A percentile compares a stretch with the other conserved stretches of the same genome.
Evolutionary conservation across 1,139 yeast species (phyloP).

Genomic region (Kodamaea plutei): DNA sequence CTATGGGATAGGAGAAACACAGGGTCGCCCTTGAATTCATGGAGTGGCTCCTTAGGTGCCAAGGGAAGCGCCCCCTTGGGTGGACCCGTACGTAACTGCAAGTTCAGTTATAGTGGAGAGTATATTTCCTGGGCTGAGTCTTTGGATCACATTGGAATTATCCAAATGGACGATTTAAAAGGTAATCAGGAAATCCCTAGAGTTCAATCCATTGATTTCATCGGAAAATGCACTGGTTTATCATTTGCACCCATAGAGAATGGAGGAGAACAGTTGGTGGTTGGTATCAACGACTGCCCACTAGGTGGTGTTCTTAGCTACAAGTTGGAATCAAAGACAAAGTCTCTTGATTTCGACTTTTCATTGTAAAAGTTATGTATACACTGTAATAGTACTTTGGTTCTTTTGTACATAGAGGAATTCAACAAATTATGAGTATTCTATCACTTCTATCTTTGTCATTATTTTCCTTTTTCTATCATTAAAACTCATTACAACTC

Average conservation of each 20-base stretch:
- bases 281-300: conserved; percentile 55
- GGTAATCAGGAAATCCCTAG: conserved; percentile 18
- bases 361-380: conserved; percentile 20
- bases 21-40: conserved; percentile 23
- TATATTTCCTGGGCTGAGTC: conserved; percentile 57
- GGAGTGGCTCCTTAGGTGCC: conserved; percentile 38
- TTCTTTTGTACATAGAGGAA: too few relatives aligned
- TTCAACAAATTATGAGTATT: too few relatives aligned
- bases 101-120: conserved; percentile 45
- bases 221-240: conserved; percentile 59
- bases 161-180: conserved; percentile 32
- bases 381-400: too few relatives aligned
- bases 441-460: too few relatives aligned
- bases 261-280: conserved; percentile 46
- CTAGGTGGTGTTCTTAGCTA: conserved; percentile 57
- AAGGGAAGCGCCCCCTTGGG: conserved; percentile 16
- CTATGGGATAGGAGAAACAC: conserved; percentile 48
- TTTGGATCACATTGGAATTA: conserved; percentile 53
- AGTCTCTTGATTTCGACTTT: conserved; percentile 42
- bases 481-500: too few relatives aligned
- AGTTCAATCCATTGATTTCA: conserved; percentile 49
- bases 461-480: too few relatives aligned
- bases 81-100: conserved; percentile 52
- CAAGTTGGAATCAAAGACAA: conserved; percentile 32
- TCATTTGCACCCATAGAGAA: conserved; percentile 44